Percentiles rank a stretch among this genome's conserved stretches.
phyloP scores from a whole-genome alignment of 257 asterid genomes.

The Solanum chiquidenum region DNA sequence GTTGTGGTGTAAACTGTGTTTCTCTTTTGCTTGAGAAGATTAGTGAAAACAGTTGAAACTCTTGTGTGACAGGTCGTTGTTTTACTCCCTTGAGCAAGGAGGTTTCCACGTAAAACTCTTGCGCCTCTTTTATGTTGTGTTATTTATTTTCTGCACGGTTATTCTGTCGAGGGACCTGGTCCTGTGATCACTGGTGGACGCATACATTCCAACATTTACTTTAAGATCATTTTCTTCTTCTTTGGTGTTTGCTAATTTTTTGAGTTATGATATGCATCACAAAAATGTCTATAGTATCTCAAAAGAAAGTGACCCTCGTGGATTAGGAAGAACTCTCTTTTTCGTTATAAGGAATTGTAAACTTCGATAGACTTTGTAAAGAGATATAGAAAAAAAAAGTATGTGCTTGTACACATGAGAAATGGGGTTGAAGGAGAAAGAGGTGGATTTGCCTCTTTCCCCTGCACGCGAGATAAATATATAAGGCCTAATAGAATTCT shows the following conservation, averaged over 20 bases:
- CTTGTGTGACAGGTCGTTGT: too few species aligned
- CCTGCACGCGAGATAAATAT: neutral
- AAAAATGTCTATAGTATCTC: neutral
- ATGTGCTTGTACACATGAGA: neutral
- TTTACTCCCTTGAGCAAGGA: too few species aligned
- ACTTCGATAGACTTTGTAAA: too few species aligned
- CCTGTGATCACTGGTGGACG: too few species aligned
- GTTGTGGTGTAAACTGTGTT: too few species aligned
- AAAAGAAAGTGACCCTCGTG: neutral
- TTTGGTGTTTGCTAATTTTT: neutral
- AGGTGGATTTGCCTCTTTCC: neutral
- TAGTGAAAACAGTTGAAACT: too few species aligned
- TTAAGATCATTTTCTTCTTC: neutral
- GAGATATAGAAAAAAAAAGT: too few species aligned
- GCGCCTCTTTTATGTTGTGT: too few species aligned
- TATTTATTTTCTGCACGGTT: too few species aligned
- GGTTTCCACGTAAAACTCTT: too few species aligned
- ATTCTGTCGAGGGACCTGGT: too few species aligned
- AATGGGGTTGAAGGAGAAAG: neutral
- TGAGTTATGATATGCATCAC: neutral
- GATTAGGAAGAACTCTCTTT: neutral
- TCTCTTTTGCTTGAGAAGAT: too few species aligned
- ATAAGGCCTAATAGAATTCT: neutral
- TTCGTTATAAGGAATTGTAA: neutral
- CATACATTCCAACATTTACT: slow-evolving; percentile 11